These are phyloP conservation scores for Colletotrichum sp. DNA, from an alignment of 2,329 filamentous ascomycete genomes.

Conservation along the genomic window DNA sequence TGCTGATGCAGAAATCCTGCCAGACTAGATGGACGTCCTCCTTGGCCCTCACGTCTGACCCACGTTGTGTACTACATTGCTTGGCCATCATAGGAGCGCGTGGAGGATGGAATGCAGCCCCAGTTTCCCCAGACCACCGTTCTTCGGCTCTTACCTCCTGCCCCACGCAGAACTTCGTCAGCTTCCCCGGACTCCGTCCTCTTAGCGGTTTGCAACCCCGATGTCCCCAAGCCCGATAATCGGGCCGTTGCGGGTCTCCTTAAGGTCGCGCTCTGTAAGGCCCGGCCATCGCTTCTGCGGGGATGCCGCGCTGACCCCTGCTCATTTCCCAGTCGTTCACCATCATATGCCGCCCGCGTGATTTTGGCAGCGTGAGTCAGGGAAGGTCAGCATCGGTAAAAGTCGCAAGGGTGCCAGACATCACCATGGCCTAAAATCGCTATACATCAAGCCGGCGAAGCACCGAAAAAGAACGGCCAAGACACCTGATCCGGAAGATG, in stretches of 20 bases:
- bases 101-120: neutral
- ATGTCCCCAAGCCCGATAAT: neutral
- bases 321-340: neutral
- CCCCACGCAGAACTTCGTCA: neutral
- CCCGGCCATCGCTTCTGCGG: neutral
- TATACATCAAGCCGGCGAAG: neutral
- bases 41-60: neutral
- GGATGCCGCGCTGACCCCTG: neutral
- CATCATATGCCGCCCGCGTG: neutral
- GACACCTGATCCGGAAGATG: neutral
- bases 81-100: neutral
- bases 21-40: neutral
- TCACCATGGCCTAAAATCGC: neutral
- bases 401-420: neutral
- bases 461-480: neutral
- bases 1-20: neutral
- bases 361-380: neutral
- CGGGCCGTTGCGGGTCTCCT: neutral
- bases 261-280: neutral
- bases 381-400: neutral
- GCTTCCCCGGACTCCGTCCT: neutral
- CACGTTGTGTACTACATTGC: neutral
- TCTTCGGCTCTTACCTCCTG: neutral
- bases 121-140: neutral
- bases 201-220: neutral